Percentiles rank a stretch among this genome's conserved stretches.
These are phyloP conservation scores for Mycena maculata DNA, from an alignment of 768 basidiomycete genomes.

Conservation along the genomic window DNA sequence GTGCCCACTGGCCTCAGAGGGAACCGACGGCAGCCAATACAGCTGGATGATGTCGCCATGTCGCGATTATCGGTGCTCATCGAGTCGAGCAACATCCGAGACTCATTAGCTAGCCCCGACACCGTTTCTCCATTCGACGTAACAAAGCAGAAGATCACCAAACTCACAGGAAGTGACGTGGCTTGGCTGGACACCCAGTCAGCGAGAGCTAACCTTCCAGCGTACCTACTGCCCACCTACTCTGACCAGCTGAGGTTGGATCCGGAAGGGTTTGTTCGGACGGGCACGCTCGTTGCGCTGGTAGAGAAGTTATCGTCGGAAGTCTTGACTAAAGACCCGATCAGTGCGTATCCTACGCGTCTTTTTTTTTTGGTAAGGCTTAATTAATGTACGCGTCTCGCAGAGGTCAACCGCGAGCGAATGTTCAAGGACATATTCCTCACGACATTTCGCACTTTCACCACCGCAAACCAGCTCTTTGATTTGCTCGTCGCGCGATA, in stretches of 20 bases:
- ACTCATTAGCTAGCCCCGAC: conserved; percentile 41
- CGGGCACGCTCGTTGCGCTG: conserved; percentile 77
- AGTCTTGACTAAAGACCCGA: conserved; percentile 54
- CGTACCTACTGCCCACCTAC: conserved; percentile 71
- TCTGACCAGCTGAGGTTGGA: conserved; percentile 73
- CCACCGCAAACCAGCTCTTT: conserved; percentile 73
- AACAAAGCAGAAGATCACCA: conserved; percentile 48
- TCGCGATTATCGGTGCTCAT: conserved; percentile 51
- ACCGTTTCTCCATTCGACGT: conserved; percentile 32
- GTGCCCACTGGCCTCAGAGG: conserved; percentile 42
- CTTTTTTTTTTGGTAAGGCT: neutral
- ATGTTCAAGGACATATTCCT: conserved; percentile 75
- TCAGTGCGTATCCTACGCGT: conserved; percentile 57
- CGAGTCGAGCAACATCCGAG: conserved; percentile 49
- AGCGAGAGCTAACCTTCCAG: conserved; percentile 55
- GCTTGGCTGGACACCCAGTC: conserved; percentile 53
- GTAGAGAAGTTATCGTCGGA: conserved; percentile 75
- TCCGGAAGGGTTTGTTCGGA: conserved; percentile 71
- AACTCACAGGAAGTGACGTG: conserved; percentile 55
- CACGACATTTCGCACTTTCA: conserved; percentile 86
- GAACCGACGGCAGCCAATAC: conserved; percentile 51
- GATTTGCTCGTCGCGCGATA: conserved; percentile 76
- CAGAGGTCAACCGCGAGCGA: conserved; percentile 44
- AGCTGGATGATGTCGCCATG: conserved; percentile 52
- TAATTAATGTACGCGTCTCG: conserved; percentile 18